A percentile compares a stretch with the other conserved stretches of the same genome.
These are phyloP conservation scores for Aspergillus tamarii DNA, from an alignment of 2,329 filamentous ascomycete genomes.

Conservation along the genomic window DNA sequence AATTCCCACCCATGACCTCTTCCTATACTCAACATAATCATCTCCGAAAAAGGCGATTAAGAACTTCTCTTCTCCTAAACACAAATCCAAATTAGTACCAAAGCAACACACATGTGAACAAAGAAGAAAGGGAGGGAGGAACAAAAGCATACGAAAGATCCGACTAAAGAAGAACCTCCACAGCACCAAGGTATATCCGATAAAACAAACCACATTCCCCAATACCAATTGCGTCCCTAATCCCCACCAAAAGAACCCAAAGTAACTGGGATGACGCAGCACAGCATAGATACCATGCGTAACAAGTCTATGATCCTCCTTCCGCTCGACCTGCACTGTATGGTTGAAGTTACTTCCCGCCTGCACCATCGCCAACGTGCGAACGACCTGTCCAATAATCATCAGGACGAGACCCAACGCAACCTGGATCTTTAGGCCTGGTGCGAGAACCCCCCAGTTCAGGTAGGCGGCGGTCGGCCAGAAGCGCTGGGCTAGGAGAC, in stretches of 20 bases:
- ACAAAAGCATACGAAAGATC: conserved; percentile 62
- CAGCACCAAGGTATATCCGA: conserved; percentile 73
- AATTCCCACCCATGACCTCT: conserved; percentile 74
- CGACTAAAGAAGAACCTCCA: conserved; percentile 82
- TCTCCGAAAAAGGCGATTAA: conserved; percentile 81
- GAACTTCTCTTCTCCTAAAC: conserved; percentile 72
- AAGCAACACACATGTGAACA: not conserved
- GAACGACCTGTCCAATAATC: conserved; percentile 70
- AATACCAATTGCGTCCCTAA: conserved; percentile 90
- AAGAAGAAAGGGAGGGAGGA: not conserved
- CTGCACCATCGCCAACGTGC: conserved; percentile 84
- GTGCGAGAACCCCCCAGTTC: conserved; percentile 43
- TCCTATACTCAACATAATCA: conserved; percentile 76
- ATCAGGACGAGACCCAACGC: conserved; percentile 66
- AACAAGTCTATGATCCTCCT: conserved; percentile 77
- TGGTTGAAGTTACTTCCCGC: conserved; percentile 93
- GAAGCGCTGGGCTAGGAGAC: conserved; percentile 48
- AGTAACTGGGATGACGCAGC: conserved; percentile 88
- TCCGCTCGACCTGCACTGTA: conserved; percentile 70
- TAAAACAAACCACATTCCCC: conserved; percentile 79
- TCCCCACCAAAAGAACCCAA: conserved; percentile 98
- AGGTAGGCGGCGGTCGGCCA: conserved; percentile 48
- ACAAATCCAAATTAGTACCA: conserved; percentile 15
- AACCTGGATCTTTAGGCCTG: conserved; percentile 39
- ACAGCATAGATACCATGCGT: conserved; percentile 76